A percentile compares a stretch with the other conserved stretches of the same genome.
phyloP scores from a whole-genome alignment of 306 rosid genomes.

The Trichosanthes cucumerina region DNA sequence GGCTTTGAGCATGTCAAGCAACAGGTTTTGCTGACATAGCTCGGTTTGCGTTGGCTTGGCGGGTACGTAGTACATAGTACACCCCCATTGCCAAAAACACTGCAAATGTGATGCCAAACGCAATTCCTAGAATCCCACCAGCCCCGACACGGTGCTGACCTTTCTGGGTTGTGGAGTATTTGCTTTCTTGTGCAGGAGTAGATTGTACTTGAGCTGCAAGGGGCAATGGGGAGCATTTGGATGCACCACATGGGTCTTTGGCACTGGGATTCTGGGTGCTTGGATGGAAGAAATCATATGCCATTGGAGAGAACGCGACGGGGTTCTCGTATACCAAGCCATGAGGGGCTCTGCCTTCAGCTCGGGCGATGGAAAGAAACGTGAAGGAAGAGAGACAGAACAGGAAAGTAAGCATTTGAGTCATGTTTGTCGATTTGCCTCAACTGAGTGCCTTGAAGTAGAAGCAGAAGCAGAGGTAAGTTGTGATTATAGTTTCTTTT shows the following conservation, averaged over 20 bases:
- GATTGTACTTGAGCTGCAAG: constrained; percentile 62
- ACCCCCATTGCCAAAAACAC: constrained; percentile 56
- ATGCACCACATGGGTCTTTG: constrained; percentile 35
- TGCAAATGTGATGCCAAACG: constrained; percentile 44
- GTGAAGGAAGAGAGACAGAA: constrained; percentile 34
- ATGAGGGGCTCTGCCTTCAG: constrained; percentile 83
- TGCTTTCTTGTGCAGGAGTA: constrained; percentile 41
- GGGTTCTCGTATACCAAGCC: constrained; percentile 58
- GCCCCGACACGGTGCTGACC: constrained; percentile 26
- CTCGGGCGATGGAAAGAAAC: constrained; percentile 29
- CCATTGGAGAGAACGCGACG: constrained; percentile 54
- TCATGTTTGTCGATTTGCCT: constrained; percentile 22
- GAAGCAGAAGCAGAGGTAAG: constrained; percentile 16
- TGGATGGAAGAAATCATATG: constrained; percentile 80
- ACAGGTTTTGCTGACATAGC: constrained; percentile 33
- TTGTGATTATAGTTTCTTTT: constrained; percentile 15
- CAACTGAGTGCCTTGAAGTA: constrained; percentile 10
- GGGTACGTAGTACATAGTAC: constrained; percentile 38
- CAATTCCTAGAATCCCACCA: constrained; percentile 44
- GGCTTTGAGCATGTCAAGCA: constrained; percentile 20
- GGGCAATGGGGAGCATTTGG: constrained; percentile 69
- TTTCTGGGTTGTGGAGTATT: constrained; percentile 12
- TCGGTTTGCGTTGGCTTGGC: constrained; percentile 39
- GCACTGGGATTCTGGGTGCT: constrained; percentile 24
- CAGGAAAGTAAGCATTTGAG: constrained; percentile 20